Base-by-base conservation (phyloP, 495 filamentous ascomycete species). In the Xylaria castorea region DNA sequence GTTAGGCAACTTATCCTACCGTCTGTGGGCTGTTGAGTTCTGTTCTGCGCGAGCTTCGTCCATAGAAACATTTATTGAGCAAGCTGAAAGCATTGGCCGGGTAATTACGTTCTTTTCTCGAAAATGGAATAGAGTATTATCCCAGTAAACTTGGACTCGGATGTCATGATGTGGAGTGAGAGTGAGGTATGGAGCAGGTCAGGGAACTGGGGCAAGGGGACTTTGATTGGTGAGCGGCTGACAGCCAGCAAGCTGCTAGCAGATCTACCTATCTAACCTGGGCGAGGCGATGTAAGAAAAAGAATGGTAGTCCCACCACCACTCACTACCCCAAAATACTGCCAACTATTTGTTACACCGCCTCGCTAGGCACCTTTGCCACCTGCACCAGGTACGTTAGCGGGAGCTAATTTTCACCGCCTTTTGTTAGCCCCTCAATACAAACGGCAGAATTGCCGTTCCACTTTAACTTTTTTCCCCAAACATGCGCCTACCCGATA, bases 401-500 rank as follows among this genome's bases (percentile, higher is more conserved):
- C 11, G 3, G 11, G 53, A 64, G 5, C 63, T 50, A 51, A 42
- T 9, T 27, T 20, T 55, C 66, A 68, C 66, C 66, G 66, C 66
- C 66, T 68, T 40, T 25, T 18, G 22, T 30, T 42, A 2, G 66
- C 50, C 66, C 66, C 66, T 36, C 66, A 1, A 40, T 9, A 14
- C 30, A 40, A 4, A n/a, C 32, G 66, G 66, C 66, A 68, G 66
- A 68, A 68, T 42, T 55, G 6, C 64, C 0, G 50, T 8, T 36
- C 66, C 63, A 46, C 64, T 68, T 42, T 38, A 68, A 68, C 64
- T 53, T 68, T 68, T 68, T 68, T n/a, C 48, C 64, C 32, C 34
- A 36, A 18, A n/a, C n/a, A n/a, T n/a, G n/a, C n/a, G n/a, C n/a
- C n/a, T n/a, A n/a, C n/a, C n/a, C n/a, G n/a, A 40, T 40, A 0